A percentile compares a stretch with the other conserved stretches of the same genome.
These are phyloP conservation scores for Jatropha curcas DNA, from an alignment of 345 rosid species.

Conservation along the genomic window DNA sequence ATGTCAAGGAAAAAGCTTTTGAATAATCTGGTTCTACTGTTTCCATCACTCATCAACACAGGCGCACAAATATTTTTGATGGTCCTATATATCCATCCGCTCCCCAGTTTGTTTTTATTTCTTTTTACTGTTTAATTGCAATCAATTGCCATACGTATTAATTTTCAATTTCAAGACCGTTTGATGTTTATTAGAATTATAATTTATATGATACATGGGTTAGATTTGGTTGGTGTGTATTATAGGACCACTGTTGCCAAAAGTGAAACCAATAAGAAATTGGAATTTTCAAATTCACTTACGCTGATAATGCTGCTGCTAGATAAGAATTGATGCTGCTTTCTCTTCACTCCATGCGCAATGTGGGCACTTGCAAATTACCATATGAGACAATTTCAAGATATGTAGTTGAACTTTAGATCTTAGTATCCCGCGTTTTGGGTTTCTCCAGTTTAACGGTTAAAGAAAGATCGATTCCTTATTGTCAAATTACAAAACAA, in stretches of 20 bases:
- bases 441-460: too few species aligned
- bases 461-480: too few species aligned
- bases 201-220: background rate
- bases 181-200: too few species aligned
- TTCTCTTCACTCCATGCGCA: constrained; percentile 14
- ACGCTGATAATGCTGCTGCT: too few species aligned
- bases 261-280: constrained; percentile 31
- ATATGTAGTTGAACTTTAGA: background rate
- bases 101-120: background rate
- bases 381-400: background rate
- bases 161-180: too few species aligned
- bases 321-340: too few species aligned
- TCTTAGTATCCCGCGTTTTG: too few species aligned
- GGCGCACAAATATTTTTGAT: constrained; percentile 27
- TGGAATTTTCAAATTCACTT: constrained; percentile 7
- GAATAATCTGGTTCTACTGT: constrained; percentile 19
- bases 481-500: too few species aligned
- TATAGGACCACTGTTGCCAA: constrained; percentile 36
- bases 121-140: background rate
- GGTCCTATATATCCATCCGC: constrained; percentile 15
- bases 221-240: too few species aligned
- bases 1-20: constrained; percentile 59
- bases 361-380: background rate
- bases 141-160: too few species aligned
- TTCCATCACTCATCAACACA: constrained; percentile 37